These are phyloP conservation scores for Alternaria ventricosa DNA, from an alignment of 2,329 filamentous ascomycete genomes.

Conservation along the genomic window DNA sequence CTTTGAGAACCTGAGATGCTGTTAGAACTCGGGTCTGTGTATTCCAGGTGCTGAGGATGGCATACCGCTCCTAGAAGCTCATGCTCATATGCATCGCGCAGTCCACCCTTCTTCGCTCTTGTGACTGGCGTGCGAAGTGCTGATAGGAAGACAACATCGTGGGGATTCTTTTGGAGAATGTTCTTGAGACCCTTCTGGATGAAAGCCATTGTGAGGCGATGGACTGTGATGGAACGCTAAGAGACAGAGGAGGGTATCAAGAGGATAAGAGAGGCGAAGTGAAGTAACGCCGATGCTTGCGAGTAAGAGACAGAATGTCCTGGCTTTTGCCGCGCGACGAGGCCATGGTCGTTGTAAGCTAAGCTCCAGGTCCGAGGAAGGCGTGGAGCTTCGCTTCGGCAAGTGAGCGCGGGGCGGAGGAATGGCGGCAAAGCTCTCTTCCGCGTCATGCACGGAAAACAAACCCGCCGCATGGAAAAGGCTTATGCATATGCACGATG, in stretches of 20 bases:
- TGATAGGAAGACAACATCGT: constrained; percentile 87
- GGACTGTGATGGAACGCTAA: constrained; percentile 21
- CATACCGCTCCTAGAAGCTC: constrained; percentile 74
- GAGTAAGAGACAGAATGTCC: constrained; percentile 8
- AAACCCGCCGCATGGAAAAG: constrained; percentile 13
- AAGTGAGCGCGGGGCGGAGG: constrained; percentile 39
- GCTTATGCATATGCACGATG: constrained; percentile 8
- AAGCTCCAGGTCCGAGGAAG: constrained; percentile 31
- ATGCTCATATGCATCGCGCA: constrained; percentile 90
- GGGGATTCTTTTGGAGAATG: constrained; percentile 77
- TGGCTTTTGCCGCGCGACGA: constrained; percentile 16
- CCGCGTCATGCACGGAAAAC: constrained; percentile 26
- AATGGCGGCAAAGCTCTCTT: constrained; percentile 35
- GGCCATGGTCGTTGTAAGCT: constrained; percentile 33
- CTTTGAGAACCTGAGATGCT: constrained; percentile 59
- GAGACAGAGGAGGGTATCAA: constrained; percentile 8
- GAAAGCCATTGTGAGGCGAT: constrained; percentile 50
- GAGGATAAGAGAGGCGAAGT: background rate
- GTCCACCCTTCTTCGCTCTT: constrained; percentile 79
- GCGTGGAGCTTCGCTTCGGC: constrained; percentile 40
- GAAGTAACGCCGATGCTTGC: background rate
- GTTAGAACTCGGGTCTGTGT: constrained; percentile 22
- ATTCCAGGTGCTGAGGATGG: constrained; percentile 46
- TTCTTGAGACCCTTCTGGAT: constrained; percentile 70
- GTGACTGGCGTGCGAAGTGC: constrained; percentile 89